Evolutionary conservation across 495 filamentous ascomycete species (phyloP).

Genomic region (Ascodesmis nigricans): DNA sequence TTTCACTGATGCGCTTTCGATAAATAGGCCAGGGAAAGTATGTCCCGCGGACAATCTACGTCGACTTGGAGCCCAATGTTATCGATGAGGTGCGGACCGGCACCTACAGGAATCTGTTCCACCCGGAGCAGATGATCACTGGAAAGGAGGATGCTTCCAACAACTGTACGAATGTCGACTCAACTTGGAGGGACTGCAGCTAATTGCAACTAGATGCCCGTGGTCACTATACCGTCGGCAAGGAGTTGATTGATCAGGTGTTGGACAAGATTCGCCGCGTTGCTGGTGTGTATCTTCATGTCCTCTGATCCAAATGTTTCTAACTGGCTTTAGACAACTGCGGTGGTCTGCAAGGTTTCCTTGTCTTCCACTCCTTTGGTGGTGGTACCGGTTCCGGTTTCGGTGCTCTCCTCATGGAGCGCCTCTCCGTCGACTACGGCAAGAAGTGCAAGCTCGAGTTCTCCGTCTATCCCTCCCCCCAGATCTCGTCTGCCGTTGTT

Average conservation of each 20-base stretch:
- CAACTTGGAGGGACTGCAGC: slow-evolving; percentile 1
- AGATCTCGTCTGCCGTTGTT: slow-evolving; percentile 68
- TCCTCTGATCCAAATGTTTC: slow-evolving; percentile 3
- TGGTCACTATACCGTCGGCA: slow-evolving; percentile 83
- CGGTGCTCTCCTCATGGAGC: slow-evolving; percentile 68
- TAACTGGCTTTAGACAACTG: slow-evolving; percentile 57
- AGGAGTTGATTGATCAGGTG: slow-evolving; percentile 68
- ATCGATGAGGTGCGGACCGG: slow-evolving; percentile 98
- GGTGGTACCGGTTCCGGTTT: slow-evolving; percentile 85
- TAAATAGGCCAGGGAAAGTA: slow-evolving; percentile 83
- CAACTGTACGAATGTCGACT: slow-evolving; percentile 41
- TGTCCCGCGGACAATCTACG: slow-evolving; percentile 96
- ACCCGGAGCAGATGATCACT: slow-evolving; percentile 97
- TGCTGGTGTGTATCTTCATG: slow-evolving; percentile 32
- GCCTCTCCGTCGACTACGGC: slow-evolving; percentile 68
- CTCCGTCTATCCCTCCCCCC: slow-evolving; percentile 67
- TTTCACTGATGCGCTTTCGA: not conserved
- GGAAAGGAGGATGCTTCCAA: slow-evolving; percentile 99
- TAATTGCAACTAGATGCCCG: slow-evolving; percentile 44
- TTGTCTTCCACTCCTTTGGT: slow-evolving; percentile 87
- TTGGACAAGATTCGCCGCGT: slow-evolving; percentile 70
- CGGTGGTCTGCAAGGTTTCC: slow-evolving; percentile 69
- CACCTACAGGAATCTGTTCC: slow-evolving; percentile 86
- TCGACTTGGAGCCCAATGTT: slow-evolving; percentile 98
- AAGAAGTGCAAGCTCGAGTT: slow-evolving; percentile 95